Base-by-base conservation (phyloP, 148 eudicot genomes). In the Rhododendron mucronatum region DNA sequence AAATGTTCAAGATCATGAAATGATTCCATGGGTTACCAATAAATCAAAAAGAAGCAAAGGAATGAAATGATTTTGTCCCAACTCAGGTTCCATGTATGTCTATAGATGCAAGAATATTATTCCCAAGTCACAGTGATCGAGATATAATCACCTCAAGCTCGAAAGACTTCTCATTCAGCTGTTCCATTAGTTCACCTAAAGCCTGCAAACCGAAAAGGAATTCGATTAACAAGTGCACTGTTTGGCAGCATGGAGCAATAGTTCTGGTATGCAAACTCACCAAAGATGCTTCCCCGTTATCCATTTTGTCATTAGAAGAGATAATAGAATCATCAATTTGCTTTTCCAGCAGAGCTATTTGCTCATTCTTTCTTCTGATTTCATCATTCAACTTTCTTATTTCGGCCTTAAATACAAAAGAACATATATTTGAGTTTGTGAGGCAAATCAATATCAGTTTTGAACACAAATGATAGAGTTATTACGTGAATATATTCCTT, bases 151-250 rank as follows among this genome's bases (percentile, higher is more conserved):
- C 99, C 99, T 97, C 98, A 74, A 97, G 96, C 90, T 97, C 99
- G 88, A 97, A 94, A 77, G 98, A 93, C 86, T 93, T 97, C 94
- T 97, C 98, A 75, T 95, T 95, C 88, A 97, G 80, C 86, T 93
- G 98, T 86, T 90, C 92, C 91, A 91, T 89, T 33, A 97, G 92
- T 85, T 97, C 98, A 86, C 93, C 91, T 61, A 94, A 88, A 63
- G 95, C 85, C 98, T 97, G 98, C 89, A 87, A 81, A 37, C 61
- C 44, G 48, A 85, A 87, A 77, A 16, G 50, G 61, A 59, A 87
- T 23, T 80, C 47, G 74, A 12, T 61, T 35, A 57, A 57, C 71
- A 30, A 81, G 39, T 80, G 28, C 37, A 26, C 30, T 37, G 33
- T 28, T 39, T 21, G 16, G 75, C 84, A 82, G 51, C 74, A 82